phyloP scores from a whole-genome alignment of 2,329 filamentous ascomycete genomes.

The Aureobasidium sp. region DNA sequence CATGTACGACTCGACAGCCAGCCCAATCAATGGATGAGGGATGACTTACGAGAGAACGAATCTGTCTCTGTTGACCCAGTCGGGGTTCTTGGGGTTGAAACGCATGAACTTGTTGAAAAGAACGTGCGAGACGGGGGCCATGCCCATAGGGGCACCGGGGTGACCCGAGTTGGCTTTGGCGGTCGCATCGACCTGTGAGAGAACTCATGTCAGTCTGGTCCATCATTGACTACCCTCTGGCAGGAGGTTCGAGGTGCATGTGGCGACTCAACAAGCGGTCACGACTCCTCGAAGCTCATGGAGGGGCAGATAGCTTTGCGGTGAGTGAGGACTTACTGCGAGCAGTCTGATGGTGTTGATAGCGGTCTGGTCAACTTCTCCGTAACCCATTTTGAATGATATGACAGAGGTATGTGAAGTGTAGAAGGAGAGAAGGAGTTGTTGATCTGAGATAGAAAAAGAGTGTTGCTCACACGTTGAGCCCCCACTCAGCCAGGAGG shows the following conservation, averaged over 20 bases:
- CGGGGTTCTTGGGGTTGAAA: slow-evolving; percentile 99
- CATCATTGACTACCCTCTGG: neutral
- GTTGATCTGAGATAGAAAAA: slow-evolving; percentile 9
- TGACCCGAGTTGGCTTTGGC: slow-evolving; percentile 94
- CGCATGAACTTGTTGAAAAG: slow-evolving; percentile 99
- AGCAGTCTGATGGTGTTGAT: slow-evolving; percentile 98
- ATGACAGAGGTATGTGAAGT: slow-evolving; percentile 11
- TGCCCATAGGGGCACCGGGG: slow-evolving; percentile 94
- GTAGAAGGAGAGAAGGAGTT: slow-evolving; percentile 14
- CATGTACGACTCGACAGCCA: neutral
- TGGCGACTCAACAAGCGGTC: slow-evolving; percentile 10
- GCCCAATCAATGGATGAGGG: neutral
- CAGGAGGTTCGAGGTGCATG: neutral
- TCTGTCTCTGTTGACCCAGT: slow-evolving; percentile 94
- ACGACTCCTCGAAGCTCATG: slow-evolving; percentile 20
- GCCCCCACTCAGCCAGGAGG: neutral
- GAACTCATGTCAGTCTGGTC: slow-evolving; percentile 7
- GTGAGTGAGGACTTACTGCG: slow-evolving; percentile 61
- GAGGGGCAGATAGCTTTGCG: slow-evolving; percentile 21
- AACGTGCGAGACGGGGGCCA: slow-evolving; percentile 94
- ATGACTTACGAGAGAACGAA: slow-evolving; percentile 93
- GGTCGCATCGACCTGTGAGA: slow-evolving; percentile 85
- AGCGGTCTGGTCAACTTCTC: slow-evolving; percentile 78
- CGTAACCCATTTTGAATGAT: slow-evolving; percentile 67
- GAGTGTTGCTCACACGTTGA: slow-evolving; percentile 14